Base-by-base conservation (phyloP, 1,284 basidiomycete genomes). In the Tilletia caries region DNA sequence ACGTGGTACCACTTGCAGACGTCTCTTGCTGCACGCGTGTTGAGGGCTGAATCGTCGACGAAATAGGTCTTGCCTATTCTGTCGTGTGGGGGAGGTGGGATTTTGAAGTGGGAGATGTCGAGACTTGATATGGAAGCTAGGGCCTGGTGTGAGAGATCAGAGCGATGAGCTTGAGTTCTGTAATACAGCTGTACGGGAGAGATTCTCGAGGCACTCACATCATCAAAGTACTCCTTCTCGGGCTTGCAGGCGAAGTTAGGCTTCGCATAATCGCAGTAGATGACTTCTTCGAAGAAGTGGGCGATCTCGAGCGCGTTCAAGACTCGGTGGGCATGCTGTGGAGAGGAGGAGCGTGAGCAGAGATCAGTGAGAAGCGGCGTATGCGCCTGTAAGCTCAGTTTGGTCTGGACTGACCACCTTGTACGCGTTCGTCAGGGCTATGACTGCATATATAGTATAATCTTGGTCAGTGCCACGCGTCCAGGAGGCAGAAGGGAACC, bases 241-340 rank as follows among this genome's bases (percentile, higher is more conserved):
- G 92, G 92, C 79, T 95, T 95, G 85, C 92, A 93, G 4, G 87
- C 86, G 83, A 95, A 92, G 71, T 90, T 82, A 18, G 87, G 86
- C 23, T 73, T 70, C 8, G 86, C 84, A 75, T 95, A 95, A 84
- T 95, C 89, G 79, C 92, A 95, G 79, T 86, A 95, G 10, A 92
- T 87, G 18, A 93, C 82, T 15, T 88, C 91, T 75, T 95, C 92
- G 68, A 95, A 86, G 65, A 89, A 87, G 77, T 92, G 90, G 23
- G 89, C 87, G 15, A 95, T 83, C 64, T 88, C 86, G 46, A 95
- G 86, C 41, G 94, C 91, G 12, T 86, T 85, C 64, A 95, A 86
- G 1, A 93, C 92, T 33, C 93, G 88, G 74, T 88, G 85, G 4
- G 93, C 92, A 81, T 94, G 92, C 90, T 93, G 71, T 10, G 43